These are phyloP conservation scores for Codiaeum variegatum DNA, from an alignment of 441 rosid species.

Conservation along the genomic window DNA sequence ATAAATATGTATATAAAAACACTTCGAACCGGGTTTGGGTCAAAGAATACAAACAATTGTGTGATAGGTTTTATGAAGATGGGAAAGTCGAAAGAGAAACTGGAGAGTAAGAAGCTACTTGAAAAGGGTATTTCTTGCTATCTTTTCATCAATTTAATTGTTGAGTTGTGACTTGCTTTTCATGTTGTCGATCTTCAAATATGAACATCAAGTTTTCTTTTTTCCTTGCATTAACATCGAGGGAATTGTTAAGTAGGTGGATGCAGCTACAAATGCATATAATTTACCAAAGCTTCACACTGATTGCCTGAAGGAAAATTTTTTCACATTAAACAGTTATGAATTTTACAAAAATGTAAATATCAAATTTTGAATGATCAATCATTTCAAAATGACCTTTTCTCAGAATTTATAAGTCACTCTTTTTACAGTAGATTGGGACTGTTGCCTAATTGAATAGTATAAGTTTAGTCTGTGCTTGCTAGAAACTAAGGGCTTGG, in stretches of 20 bases:
- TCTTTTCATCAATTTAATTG: neutral
- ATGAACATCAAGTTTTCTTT: neutral
- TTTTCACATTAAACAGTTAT: neutral
- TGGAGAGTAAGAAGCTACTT: constrained; percentile 10
- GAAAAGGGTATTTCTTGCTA: constrained; percentile 12
- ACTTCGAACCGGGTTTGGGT: too few relatives aligned
- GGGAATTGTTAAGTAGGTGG: too few relatives aligned
- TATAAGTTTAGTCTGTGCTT: neutral
- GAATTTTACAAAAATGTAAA: too few relatives aligned
- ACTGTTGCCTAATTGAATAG: neutral
- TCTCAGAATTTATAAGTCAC: neutral
- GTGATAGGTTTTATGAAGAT: neutral
- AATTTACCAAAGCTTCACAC: neutral
- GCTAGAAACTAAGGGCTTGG: neutral
- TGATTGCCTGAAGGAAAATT: neutral
- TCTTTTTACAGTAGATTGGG: neutral
- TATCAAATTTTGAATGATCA: too few relatives aligned
- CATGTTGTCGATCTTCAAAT: neutral
- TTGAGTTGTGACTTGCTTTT: neutral
- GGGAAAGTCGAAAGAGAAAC: constrained; percentile 16
- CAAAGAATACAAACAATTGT: too few relatives aligned
- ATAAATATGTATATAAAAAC: too few relatives aligned
- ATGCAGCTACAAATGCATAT: neutral
- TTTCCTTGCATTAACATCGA: too few relatives aligned
- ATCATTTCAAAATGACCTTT: too few relatives aligned